These are phyloP conservation scores for Podospora didyma DNA, from an alignment of 495 filamentous ascomycete genomes.

Conservation along the genomic window DNA sequence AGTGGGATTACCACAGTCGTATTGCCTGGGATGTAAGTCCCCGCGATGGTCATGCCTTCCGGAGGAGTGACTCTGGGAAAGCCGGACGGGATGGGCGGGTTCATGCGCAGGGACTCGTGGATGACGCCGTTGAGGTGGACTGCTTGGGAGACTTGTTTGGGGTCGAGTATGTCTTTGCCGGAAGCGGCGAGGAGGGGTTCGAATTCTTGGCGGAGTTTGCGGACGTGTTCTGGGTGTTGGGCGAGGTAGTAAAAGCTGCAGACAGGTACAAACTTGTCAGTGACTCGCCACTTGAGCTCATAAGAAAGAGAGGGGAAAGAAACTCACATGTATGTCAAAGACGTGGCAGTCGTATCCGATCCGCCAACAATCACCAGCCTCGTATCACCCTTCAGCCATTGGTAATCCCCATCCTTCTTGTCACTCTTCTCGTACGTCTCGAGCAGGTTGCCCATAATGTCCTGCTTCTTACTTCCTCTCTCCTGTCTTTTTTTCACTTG, in stretches of 20 bases:
- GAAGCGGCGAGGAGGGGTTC: slow-evolving; percentile 5
- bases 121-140: slow-evolving; percentile 29
- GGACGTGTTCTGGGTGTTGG: slow-evolving; percentile 8
- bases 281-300: too few relatives aligned
- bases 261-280: not conserved
- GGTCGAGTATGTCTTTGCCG: slow-evolving; percentile 1
- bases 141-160: slow-evolving; percentile 4
- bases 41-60: slow-evolving; percentile 43
- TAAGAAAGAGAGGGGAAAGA: not conserved
- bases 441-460: slow-evolving; percentile 2
- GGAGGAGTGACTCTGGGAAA: slow-evolving; percentile 21
- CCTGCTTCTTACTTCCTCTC: slow-evolving; percentile 4
- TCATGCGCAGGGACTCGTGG: slow-evolving; percentile 27
- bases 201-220: slow-evolving; percentile 7
- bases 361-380: slow-evolving; percentile 5
- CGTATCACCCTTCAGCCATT: slow-evolving; percentile 8
- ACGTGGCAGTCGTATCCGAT: slow-evolving; percentile 7
- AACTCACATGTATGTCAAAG: slow-evolving; percentile 3
- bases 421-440: slow-evolving; percentile 1
- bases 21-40: slow-evolving; percentile 18
- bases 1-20: slow-evolving; percentile 9
- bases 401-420: slow-evolving; percentile 8
- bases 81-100: slow-evolving; percentile 15
- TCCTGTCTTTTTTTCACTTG: slow-evolving; percentile 1
- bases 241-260: slow-evolving; percentile 13